Base-by-base conservation (phyloP, 2,329 filamentous ascomycete genomes). In the Cladosporium sp. region DNA sequence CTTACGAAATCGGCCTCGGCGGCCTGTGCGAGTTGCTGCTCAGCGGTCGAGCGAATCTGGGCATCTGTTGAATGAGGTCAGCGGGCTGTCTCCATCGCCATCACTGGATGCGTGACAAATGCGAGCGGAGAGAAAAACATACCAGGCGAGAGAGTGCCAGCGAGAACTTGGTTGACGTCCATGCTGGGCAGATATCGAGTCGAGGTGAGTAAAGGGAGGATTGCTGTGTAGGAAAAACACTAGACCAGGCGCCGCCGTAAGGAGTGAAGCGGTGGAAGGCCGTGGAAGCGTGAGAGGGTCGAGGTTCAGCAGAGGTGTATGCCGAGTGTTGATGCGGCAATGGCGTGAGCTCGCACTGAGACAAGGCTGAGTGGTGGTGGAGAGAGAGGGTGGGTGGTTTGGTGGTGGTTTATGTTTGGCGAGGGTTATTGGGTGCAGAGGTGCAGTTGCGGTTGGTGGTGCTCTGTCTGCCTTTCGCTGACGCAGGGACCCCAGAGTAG, bases 141-240 rank as follows among this genome's bases (percentile, higher is more conserved):
- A 98, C 95, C 94, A 78, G 93, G 86, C 78, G 93, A 96, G 83
- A 98, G 89, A 80, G 95, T 98, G 85, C 93, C 94, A 82, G 92
- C 89, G 85, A 99, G 91, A 84, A 99, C 94, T 84, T 93, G 90
- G 85, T 94, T 96, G 85, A 98, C 96, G 84, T 98, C 92, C 91
- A 96, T 93, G 84, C 87, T 92, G 72, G 70, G 67, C 67, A 28
- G 34, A 25, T 51, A 58, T 53, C 53, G 30, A 30, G 28, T 26
- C 14, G 32, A 26, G 39, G 26, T 30, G 36, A 39, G 62, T 51
- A 7, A 36, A n/a, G 56, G 28, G 49, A 21, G 26, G 54, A 54
- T 26, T 28, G 26, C 30, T 16, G 51, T 32, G 51, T 32, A 32
- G 16, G n/a, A 36, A 26, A 56, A 46, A 36, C 60, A 54, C 56